Evolutionary conservation across 495 filamentous ascomycete species (phyloP).

Genomic region (Pyrenula aspistea): DNA sequence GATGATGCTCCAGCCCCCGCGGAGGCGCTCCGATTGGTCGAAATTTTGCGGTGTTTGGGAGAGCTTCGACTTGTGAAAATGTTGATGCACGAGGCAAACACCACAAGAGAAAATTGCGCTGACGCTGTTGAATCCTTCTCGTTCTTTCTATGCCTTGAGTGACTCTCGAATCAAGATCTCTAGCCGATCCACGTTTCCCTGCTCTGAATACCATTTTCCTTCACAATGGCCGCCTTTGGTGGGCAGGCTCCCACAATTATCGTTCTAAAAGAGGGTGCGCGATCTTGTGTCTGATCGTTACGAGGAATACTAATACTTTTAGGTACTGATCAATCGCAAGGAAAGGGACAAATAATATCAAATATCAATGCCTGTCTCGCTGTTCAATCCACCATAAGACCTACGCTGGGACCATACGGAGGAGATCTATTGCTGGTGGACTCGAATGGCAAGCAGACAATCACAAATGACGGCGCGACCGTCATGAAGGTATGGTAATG

Average conservation of each 20-base stretch:
- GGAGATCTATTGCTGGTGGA: conserved; percentile 94
- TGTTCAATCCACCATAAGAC: conserved; percentile 92
- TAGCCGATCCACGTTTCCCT: neutral
- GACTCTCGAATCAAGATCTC: neutral
- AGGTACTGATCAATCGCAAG: conserved; percentile 96
- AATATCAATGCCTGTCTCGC: conserved; percentile 98
- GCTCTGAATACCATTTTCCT: neutral
- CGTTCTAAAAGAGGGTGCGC: conserved; percentile 90
- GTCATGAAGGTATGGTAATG: conserved; percentile 77
- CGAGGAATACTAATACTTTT: conserved; percentile 9
- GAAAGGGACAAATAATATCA: conserved; percentile 91
- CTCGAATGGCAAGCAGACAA: conserved; percentile 87
- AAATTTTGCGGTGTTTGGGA: neutral
- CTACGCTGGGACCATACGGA: conserved; percentile 93
- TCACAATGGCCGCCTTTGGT: conserved; percentile 73
- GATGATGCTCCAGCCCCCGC: too few species aligned
- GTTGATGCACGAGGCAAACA: too few species aligned
- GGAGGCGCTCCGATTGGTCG: neutral
- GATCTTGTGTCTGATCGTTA: conserved; percentile 12
- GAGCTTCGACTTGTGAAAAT: neutral
- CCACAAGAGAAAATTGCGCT: too few species aligned
- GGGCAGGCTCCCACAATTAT: conserved; percentile 98
- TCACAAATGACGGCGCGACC: conserved; percentile 97
- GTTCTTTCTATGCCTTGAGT: too few species aligned
- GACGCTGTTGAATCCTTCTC: too few species aligned